Evolutionary conservation across 345 rosid species (phyloP).

Genomic region (Bruguiera sexangula): DNA sequence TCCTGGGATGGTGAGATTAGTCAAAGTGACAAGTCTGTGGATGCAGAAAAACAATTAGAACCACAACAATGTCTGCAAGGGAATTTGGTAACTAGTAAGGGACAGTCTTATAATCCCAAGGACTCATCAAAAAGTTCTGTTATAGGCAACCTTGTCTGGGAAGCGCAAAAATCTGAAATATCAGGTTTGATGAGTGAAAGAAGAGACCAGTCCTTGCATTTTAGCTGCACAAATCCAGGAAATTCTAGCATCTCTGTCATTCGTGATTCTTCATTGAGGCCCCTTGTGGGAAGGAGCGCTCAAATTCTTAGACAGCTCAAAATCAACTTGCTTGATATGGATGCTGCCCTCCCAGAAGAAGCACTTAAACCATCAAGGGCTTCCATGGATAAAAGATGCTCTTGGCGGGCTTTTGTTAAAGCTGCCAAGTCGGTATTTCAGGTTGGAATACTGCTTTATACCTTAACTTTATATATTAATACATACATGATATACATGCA

Average conservation of each 20-base stretch:
- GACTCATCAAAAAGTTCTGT: slow-evolving; percentile 10
- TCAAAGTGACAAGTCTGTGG: slow-evolving; percentile 7
- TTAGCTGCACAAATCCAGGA: slow-evolving; percentile 11
- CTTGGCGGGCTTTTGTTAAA: slow-evolving; percentile 38
- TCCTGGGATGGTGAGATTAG: slow-evolving; percentile 8
- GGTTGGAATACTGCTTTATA: slow-evolving; percentile 16
- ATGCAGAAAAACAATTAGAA: slow-evolving; percentile 1
- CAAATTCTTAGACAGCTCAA: slow-evolving; percentile 36
- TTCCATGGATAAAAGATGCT: slow-evolving; percentile 19
- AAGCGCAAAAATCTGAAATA: slow-evolving; percentile 13
- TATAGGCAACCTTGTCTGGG: slow-evolving; percentile 14
- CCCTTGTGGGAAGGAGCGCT: slow-evolving; percentile 24
- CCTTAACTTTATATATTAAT: not conserved
- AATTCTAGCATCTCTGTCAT: slow-evolving; percentile 9
- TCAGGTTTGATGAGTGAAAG: slow-evolving; percentile 6
- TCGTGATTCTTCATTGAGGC: slow-evolving; percentile 19
- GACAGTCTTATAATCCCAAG: slow-evolving; percentile 1
- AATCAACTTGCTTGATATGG: slow-evolving; percentile 40
- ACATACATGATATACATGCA: too few species aligned
- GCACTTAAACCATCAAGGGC: slow-evolving; percentile 33
- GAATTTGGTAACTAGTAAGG: not conserved
- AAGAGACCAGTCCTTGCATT: slow-evolving; percentile 13
- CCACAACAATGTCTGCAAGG: not conserved
- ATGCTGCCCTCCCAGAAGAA: slow-evolving; percentile 34
- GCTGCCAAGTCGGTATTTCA: slow-evolving; percentile 35